These are phyloP conservation scores for Hortaea sp. DNA, from an alignment of 2,329 filamentous ascomycete genomes.

Conservation along the genomic window DNA sequence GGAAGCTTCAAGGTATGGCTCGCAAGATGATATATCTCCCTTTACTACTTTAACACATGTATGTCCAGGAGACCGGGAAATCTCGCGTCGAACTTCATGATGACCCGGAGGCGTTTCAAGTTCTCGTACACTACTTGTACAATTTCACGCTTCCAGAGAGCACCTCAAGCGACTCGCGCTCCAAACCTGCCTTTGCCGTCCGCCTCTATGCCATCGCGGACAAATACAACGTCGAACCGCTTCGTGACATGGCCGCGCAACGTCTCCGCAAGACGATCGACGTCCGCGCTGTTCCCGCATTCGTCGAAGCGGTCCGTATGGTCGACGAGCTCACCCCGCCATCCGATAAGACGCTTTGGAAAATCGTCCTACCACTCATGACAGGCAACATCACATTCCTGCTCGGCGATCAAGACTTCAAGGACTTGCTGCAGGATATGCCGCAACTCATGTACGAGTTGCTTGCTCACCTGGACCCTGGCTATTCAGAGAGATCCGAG, in stretches of 20 bases:
- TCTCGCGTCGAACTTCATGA: conserved; percentile 7
- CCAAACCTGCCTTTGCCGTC: conserved; percentile 11
- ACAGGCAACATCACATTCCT: background rate
- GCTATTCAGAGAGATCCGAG: no score
- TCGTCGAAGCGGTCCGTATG: background rate
- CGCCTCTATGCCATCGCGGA: conserved; percentile 31
- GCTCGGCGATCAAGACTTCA: background rate
- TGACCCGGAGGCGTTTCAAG: conserved; percentile 8
- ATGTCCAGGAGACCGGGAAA: conserved; percentile 7
- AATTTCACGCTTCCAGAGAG: conserved; percentile 9
- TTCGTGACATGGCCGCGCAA: conserved; percentile 10
- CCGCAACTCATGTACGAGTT: background rate
- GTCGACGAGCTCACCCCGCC: background rate
- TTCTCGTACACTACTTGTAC: conserved; percentile 14
- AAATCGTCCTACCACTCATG: background rate
- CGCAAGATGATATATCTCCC: background rate
- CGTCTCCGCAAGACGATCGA: background rate
- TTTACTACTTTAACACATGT: background rate
- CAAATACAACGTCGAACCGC: conserved; percentile 27
- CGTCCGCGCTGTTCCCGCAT: background rate
- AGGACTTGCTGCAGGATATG: background rate
- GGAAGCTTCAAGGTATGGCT: conserved; percentile 12
- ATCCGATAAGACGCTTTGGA: background rate
- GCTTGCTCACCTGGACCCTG: background rate
- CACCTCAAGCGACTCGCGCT: background rate